A percentile compares a stretch with the other conserved stretches of the same genome.
These are phyloP conservation scores for Funneliformis geosporum DNA, from an alignment of 192 early-diverging fungal genomes.

Conservation along the genomic window DNA sequence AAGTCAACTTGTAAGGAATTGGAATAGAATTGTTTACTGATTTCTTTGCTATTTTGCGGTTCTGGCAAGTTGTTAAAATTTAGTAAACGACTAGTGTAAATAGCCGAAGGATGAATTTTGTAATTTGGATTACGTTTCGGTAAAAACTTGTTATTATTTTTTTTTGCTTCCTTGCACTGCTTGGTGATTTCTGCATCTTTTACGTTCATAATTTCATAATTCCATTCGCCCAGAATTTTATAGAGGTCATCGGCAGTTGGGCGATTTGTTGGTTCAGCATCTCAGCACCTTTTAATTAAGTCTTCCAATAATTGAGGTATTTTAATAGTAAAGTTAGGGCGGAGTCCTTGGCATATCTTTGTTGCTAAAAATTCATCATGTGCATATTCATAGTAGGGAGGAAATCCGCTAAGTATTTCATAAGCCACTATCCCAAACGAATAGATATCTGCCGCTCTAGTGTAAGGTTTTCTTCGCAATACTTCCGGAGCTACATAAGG, in stretches of 20 bases:
- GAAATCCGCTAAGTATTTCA: conserved; percentile 40
- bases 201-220: too few species aligned
- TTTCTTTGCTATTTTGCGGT: too few species aligned
- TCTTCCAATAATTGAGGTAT: conserved; percentile 38
- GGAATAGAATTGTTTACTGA: too few species aligned
- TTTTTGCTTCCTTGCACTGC: too few species aligned
- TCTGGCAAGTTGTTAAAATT: too few species aligned
- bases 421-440: conserved; percentile 46
- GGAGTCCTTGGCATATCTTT: conserved; percentile 35
- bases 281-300: conserved; percentile 43
- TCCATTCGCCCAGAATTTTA: too few species aligned
- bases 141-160: too few species aligned
- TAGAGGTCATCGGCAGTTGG: neutral
- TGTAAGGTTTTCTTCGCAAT: neutral
- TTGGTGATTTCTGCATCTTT: too few species aligned
- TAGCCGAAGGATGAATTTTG: neutral
- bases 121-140: neutral
- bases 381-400: conserved; percentile 37
- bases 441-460: conserved; percentile 39
- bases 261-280: conserved; percentile 32
- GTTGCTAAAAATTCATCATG: conserved; percentile 32
- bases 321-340: conserved; percentile 36
- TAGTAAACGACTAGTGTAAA: too few species aligned
- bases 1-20: too few species aligned
- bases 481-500: conserved; percentile 43